phyloP scores from a whole-genome alignment of 306 rosid species.

The Neltuma alba region DNA sequence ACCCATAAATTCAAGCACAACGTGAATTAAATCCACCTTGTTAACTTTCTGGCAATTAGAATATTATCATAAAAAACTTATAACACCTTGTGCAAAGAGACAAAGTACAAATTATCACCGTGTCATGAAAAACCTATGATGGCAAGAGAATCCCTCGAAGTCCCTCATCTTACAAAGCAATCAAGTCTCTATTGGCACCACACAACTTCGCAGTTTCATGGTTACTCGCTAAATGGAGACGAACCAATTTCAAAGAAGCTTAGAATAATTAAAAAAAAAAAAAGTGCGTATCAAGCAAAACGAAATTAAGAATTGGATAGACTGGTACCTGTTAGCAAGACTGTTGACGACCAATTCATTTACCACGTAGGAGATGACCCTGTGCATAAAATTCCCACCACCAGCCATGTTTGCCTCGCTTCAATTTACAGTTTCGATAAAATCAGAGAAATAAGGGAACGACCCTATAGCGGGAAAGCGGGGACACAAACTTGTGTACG shows the following conservation, averaged over 20 bases:
- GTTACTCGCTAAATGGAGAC: constrained; percentile 5
- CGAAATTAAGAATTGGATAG: neutral
- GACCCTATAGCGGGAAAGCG: neutral
- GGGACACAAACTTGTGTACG: neutral
- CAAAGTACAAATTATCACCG: neutral
- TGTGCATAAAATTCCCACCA: constrained; percentile 52
- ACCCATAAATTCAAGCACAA: neutral
- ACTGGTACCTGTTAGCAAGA: constrained; percentile 53
- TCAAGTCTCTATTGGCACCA: neutral
- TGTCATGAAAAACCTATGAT: neutral
- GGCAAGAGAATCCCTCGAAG: constrained; percentile 10
- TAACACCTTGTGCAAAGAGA: neutral
- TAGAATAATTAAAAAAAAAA: constrained; percentile 8
- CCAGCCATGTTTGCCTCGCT: constrained; percentile 46
- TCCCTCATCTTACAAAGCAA: constrained; percentile 5
- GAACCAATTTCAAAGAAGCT: constrained; percentile 28
- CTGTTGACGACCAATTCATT: constrained; percentile 53
- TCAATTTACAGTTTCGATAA: constrained; percentile 37
- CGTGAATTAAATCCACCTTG: neutral
- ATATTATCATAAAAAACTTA: neutral
- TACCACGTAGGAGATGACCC: constrained; percentile 47
- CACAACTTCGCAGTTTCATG: constrained; percentile 2
- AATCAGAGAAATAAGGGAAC: neutral
- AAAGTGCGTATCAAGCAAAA: neutral
- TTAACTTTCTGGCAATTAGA: neutral